phyloP scores from a whole-genome alignment of 352 stramenopile species.

The Phytophthora quininea region DNA sequence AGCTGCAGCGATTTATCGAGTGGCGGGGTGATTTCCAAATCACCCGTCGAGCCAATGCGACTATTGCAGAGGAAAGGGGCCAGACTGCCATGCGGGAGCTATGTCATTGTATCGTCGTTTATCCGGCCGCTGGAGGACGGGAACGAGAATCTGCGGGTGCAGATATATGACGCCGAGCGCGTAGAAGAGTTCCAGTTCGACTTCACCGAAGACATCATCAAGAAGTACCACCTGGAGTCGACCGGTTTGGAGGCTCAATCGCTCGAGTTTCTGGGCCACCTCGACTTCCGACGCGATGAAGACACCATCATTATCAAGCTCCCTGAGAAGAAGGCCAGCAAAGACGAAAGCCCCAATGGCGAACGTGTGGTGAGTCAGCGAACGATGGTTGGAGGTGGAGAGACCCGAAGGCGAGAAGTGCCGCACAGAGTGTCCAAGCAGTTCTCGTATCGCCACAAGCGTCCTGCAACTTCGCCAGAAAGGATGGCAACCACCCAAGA shows the following conservation, averaged over 20 bases:
- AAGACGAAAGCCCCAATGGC: background rate
- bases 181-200: slow-evolving; percentile 83
- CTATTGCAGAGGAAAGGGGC: slow-evolving; percentile 62
- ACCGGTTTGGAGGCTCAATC: slow-evolving; percentile 45
- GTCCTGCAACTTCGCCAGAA: slow-evolving; percentile 20
- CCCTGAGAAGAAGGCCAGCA: slow-evolving; percentile 45
- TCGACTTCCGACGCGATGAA: slow-evolving; percentile 69
- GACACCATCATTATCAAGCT: slow-evolving; percentile 74
- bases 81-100: slow-evolving; percentile 61
- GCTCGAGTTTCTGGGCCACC: slow-evolving; percentile 49
- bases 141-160: slow-evolving; percentile 71
- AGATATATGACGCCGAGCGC: slow-evolving; percentile 75
- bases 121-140: slow-evolving; percentile 71
- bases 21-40: slow-evolving; percentile 27
- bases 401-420: slow-evolving; percentile 8
- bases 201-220: slow-evolving; percentile 68
- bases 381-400: slow-evolving; percentile 22
- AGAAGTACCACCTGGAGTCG: slow-evolving; percentile 53
- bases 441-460: slow-evolving; percentile 12
- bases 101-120: slow-evolving; percentile 74
- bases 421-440: slow-evolving; percentile 4
- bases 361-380: slow-evolving; percentile 30
- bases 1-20: slow-evolving; percentile 16
- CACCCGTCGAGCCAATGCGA: slow-evolving; percentile 59
- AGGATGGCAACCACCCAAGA: background rate